A percentile compares a stretch with the other conserved stretches of the same genome.
phyloP scores from a whole-genome alignment of 192 early-diverging fungal species.

The Podila epicladia region DNA sequence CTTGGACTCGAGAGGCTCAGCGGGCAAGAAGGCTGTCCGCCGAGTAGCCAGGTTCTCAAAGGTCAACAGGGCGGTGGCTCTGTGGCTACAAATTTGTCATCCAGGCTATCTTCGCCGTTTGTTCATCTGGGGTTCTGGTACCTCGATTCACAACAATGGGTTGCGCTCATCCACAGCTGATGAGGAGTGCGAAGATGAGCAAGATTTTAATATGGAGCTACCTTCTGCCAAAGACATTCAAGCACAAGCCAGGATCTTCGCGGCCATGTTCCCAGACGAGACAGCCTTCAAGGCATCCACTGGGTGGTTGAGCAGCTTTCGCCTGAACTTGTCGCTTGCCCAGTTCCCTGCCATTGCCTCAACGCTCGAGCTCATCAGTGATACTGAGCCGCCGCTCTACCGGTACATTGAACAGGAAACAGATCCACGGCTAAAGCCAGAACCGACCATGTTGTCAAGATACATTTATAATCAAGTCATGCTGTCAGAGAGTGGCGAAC shows the following conservation, averaged over 20 bases:
- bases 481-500: no score
- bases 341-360: slow-evolving; percentile 6
- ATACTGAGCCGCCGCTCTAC: not conserved
- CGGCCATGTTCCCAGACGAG: not conserved
- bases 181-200: not conserved
- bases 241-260: not conserved
- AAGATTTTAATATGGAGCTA: not conserved
- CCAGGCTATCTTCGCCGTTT: not conserved
- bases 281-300: not conserved
- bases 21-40: slow-evolving; percentile 1
- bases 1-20: not conserved
- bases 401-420: not conserved
- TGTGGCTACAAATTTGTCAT: not conserved
- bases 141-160: not conserved
- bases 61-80: not conserved
- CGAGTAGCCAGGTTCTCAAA: not conserved
- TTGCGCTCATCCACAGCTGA: not conserved
- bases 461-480: no score
- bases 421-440: not conserved
- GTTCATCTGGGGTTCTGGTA: not conserved
- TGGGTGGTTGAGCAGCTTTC: not conserved
- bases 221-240: not conserved
- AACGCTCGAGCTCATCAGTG: not conserved
- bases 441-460: no score
- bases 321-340: not conserved